A percentile compares a stretch with the other conserved stretches of the same genome.
Evolutionary conservation across 169 alveolate genomes (phyloP).

Genomic region (Plasmodium vinckei): DNA sequence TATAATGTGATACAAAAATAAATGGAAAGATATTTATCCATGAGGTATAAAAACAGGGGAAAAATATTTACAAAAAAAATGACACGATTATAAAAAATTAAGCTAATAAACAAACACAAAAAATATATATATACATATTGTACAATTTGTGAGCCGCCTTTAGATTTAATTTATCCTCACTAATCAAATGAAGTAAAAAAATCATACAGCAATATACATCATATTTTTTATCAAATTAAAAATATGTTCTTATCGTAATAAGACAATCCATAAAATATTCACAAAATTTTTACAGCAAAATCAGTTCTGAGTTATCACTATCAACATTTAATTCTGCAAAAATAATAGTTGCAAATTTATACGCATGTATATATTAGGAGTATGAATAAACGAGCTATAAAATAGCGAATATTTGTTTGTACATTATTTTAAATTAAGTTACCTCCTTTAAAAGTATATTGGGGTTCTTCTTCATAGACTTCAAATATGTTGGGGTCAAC

Average conservation of each 20-base stretch:
- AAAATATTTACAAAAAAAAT: too few species aligned
- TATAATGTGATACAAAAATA: too few species aligned
- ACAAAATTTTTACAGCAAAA: constrained; percentile 15
- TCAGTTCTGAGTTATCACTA: constrained; percentile 53
- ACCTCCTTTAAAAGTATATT: constrained; percentile 39
- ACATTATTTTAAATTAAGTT: not conserved
- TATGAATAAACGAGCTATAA: not conserved
- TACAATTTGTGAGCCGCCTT: too few species aligned
- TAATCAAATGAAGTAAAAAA: too few species aligned
- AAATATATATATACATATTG: too few species aligned
- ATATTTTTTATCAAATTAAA: constrained; percentile 2
- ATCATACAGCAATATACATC: too few species aligned
- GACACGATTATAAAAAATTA: too few species aligned
- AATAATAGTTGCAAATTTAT: not conserved
- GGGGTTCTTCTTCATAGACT: constrained; percentile 58
- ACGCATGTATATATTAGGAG: not conserved
- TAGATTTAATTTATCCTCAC: too few species aligned
- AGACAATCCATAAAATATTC: not conserved
- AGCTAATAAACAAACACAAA: too few species aligned
- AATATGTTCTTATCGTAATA: not conserved
- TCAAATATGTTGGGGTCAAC: constrained; percentile 69
- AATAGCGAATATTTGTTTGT: not conserved
- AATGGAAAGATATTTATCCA: too few species aligned
- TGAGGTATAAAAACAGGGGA: too few species aligned
- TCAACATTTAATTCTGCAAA: constrained; percentile 42